Evolutionary conservation across 164 flowering plant species (phyloP), one percentile per base, ranked within the genome.

Genomic region (Platanus orientalis): DNA sequence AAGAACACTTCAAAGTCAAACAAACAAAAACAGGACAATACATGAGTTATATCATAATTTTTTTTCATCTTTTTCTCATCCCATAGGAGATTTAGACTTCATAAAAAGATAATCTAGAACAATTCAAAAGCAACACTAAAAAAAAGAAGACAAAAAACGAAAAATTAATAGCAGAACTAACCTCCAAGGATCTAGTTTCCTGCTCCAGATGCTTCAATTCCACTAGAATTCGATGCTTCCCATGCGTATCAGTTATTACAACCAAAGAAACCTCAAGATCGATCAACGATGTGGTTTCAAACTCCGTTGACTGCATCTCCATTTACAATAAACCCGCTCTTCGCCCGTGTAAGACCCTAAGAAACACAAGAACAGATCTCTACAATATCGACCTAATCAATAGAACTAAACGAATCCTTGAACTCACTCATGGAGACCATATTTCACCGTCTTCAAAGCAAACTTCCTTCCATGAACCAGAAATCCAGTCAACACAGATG

Each of bases 181-280:
- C 95, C 97, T 91, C 88, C 58, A 91, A 77, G 64, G 76, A 88
- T 50, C 84, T 73, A 60, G 82, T 63, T 74, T 91, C 95, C 74
- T 87, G 93, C 73, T 91, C 93, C 53, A 91, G 78, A 24, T 91
- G 80, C 75, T 88, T 91, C 65, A 91, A 70, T 71, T 91, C 97
- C 14, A 96, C 97, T 6, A 78, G 78, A 71, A 91, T 80, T 75
- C 93, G 79, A 74, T 87, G 96, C 74, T 83, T 91, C 59, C 97
- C 97, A 58, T 91, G 68, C 10, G 81, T 75, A 73, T 88, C 96
- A 54, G 76, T 30, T 24, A 72, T 68, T 0, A 54, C 36, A 26
- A 69, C 70, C 34, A 63, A 26, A 26, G 62, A 34, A 25, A 40
- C 67, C 36, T 39, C 34, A 49, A 52, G 50, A 53, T 54, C 58